Base-by-base conservation (phyloP, 768 basidiomycete genomes). In the Sporobolomyces phaffii region DNA sequence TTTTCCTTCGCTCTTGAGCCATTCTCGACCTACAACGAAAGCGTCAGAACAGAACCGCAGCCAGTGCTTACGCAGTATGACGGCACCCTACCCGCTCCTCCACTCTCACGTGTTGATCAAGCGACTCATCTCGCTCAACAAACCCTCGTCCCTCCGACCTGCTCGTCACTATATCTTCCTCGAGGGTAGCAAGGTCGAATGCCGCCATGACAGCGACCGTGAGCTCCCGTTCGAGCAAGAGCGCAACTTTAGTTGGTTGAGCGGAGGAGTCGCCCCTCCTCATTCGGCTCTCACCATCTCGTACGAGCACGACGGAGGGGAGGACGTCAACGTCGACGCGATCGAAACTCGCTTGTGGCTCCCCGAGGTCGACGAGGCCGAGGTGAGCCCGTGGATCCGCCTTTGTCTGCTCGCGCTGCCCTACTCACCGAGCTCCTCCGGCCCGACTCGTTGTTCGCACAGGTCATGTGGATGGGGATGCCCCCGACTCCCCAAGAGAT, bases 211-310 rank as follows among this genome's bases (percentile, higher is more conserved):
- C 36, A 52, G 65, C 28, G 73, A 73, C 52, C 57, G 67, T 28
- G 73, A 73, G 33, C 31, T 59, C 22, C 51, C 64, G 2, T 73
- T 68, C 48, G 44, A 61, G 11, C 73, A 73, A 50, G 68, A 73
- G 36, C 24, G 53, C 73, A 94, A 94, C 78, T 94, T 94, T 76
- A 86, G 83, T 78, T 94, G 91, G 76, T 81, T 94, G 20, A 84
- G 89, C 0, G 56, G 56, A 22, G 91, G 90, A 58, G 91, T 88
- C 78, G 80, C 81, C 51, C 81, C 90, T 6, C 88, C 91, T 0
- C 82, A 82, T 0, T 86, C 88, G 1, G 84, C 84, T 69, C 77
- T 91, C 17, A 78, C 91, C 24, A 78, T 88, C 13, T 78, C 82
- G 2, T 86, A 82, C 76, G 80, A 84, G 64, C 79, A 81, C 45